Evolutionary conservation across 2,329 filamentous ascomycete species (phyloP), one percentile per base, ranked within the genome.

Genomic region (Pseudogymnoascus sp.): DNA sequence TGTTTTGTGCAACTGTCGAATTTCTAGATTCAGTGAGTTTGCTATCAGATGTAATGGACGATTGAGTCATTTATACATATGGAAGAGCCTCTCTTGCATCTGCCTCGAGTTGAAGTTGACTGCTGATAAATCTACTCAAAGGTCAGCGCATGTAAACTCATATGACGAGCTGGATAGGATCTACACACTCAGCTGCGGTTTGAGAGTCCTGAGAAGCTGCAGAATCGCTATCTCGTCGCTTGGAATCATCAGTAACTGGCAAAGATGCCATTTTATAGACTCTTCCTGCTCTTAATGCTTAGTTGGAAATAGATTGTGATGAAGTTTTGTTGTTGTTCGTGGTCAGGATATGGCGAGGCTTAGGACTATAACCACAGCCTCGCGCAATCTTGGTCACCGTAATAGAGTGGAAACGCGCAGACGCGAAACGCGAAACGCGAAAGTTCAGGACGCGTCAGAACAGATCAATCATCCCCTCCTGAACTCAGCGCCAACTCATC

Each of bases 81-180:
- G 95, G 95, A 6, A 99, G 83, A 65, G 90, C 90, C 80, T 99
- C 93, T 70, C 93, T 91, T 56, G 95, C 95, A 77, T 99, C 95
- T 19, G 90, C 91, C 77, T 99, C 95, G 62, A 99, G 87, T 68
- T 88, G 87, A 72, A 97, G 87, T 74, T 99, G 95, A 63, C 87
- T 87, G 70, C 91, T 86, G 68, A 99, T 91, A 74, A 96, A 97
- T 29, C 90, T 93, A 63, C 4, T 17, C 11, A 19, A 40, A 38
- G 23, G 31, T 70, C 35, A 68, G 63, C 37, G 59, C 21, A 60
- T 13, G 17, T 6, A 29, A 29, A 29, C 3, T 17, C 23, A 61
- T 21, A 61, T 21, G 29, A 59, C 37, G 9, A 31, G 60, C 11
- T 26, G 59, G 63, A 59, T 33, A 59, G n/a, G 59, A 44, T n/a